These are phyloP conservation scores for Astraeus odoratus DNA, from an alignment of 768 basidiomycete genomes.

Conservation along the genomic window DNA sequence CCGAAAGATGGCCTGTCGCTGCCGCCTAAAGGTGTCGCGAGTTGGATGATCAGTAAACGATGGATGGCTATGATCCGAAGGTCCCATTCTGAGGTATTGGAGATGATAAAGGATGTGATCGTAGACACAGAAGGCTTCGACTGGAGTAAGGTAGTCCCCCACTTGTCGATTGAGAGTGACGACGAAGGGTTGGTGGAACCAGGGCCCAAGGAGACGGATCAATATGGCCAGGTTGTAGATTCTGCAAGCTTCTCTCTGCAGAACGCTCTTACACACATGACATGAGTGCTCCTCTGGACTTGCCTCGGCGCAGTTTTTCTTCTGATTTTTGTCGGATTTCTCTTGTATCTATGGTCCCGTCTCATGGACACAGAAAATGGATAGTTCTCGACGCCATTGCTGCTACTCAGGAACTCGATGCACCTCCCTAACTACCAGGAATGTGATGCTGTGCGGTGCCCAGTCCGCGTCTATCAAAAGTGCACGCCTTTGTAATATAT, in stretches of 20 bases:
- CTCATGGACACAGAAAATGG: too few species aligned
- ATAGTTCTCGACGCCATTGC: too few species aligned
- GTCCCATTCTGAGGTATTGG: slow-evolving; percentile 42
- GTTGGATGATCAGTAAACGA: slow-evolving; percentile 71
- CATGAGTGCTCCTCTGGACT: neutral
- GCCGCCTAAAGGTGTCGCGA: slow-evolving; percentile 57
- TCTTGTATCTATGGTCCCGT: too few species aligned
- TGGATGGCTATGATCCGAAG: slow-evolving; percentile 44
- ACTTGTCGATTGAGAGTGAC: slow-evolving; percentile 54
- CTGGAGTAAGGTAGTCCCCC: slow-evolving; percentile 40
- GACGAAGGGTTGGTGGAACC: slow-evolving; percentile 22
- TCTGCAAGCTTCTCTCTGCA: slow-evolving; percentile 7
- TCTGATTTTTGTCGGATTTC: too few species aligned
- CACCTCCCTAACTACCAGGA: too few species aligned
- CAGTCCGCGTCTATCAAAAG: too few species aligned
- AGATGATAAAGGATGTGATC: slow-evolving; percentile 37
- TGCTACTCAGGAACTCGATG: too few species aligned
- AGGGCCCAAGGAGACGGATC: slow-evolving; percentile 1
- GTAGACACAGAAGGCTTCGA: slow-evolving; percentile 43
- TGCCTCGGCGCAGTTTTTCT: neutral
- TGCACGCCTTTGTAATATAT: too few species aligned
- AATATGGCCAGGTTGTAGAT: neutral
- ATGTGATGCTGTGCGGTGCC: too few species aligned
- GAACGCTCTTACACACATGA: slow-evolving; percentile 8
- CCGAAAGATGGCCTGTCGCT: slow-evolving; percentile 50